These are phyloP conservation scores for Dichotomopilus funicola DNA, from an alignment of 2,329 filamentous ascomycete genomes.

Conservation along the genomic window DNA sequence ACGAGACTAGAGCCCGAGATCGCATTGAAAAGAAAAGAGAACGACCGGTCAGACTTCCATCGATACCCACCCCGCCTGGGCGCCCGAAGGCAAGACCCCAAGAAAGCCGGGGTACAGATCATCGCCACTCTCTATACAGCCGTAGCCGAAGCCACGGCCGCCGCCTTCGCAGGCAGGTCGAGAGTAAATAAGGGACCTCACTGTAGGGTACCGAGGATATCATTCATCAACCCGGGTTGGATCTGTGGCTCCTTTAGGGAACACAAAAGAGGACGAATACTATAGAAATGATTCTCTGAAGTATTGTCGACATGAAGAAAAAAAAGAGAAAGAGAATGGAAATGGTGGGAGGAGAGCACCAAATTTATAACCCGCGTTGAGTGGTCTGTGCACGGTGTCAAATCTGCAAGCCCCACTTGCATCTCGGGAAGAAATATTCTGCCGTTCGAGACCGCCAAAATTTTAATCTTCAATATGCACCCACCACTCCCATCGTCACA, in stretches of 20 bases:
- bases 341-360: conserved; percentile 26
- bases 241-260: conserved; percentile 89
- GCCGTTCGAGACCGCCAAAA: conserved; percentile 35
- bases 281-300: conserved; percentile 96
- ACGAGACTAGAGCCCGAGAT: conserved; percentile 38
- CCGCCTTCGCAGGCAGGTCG: conserved; percentile 56
- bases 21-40: conserved; percentile 53
- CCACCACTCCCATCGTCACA: too few species aligned
- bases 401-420: conserved; percentile 11
- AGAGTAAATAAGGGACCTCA: conserved; percentile 61
- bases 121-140: conserved; percentile 87
- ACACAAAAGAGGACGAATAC: conserved; percentile 88
- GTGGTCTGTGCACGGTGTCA: conserved; percentile 24
- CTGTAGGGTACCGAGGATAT: conserved; percentile 86
- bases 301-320: conserved; percentile 58
- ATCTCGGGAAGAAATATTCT: conserved; percentile 11
- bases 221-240: conserved; percentile 91
- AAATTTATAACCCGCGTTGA: conserved; percentile 36
- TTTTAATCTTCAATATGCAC: conserved; percentile 13
- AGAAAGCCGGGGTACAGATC: conserved; percentile 72
- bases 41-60: conserved; percentile 81
- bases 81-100: conserved; percentile 69
- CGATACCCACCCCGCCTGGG: conserved; percentile 70
- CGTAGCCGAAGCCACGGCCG: conserved; percentile 34
- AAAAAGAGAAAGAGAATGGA: conserved; percentile 37